phyloP scores from a whole-genome alignment of 805 yeast species.

The Candida taoyuanica region DNA sequence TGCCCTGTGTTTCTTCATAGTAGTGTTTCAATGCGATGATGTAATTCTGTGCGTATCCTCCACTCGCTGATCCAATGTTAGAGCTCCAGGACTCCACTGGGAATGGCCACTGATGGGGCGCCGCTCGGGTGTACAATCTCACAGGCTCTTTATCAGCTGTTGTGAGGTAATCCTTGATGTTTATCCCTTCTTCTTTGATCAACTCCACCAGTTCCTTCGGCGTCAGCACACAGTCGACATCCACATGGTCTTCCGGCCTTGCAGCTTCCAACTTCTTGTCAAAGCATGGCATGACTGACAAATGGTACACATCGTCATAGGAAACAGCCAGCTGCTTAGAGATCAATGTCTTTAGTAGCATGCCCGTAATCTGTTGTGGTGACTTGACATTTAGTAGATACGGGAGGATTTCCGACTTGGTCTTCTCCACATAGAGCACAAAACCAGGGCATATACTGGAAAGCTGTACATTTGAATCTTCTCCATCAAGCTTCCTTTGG shows the following conservation, averaged over 20 bases:
- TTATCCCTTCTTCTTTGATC: slow-evolving; percentile 48
- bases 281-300: slow-evolving; percentile 94
- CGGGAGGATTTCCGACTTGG: slow-evolving; percentile 81
- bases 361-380: slow-evolving; percentile 92
- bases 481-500: slow-evolving; percentile 6
- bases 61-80: slow-evolving; percentile 78
- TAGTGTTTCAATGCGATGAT: slow-evolving; percentile 36
- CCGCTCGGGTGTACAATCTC: slow-evolving; percentile 29
- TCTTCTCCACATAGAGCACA: slow-evolving; percentile 92
- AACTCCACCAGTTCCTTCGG: slow-evolving; percentile 81
- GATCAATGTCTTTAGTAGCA: slow-evolving; percentile 54
- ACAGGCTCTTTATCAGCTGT: slow-evolving; percentile 12
- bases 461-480: slow-evolving; percentile 28
- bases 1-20: slow-evolving; percentile 16
- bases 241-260: slow-evolving; percentile 56
- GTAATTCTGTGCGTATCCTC: slow-evolving; percentile 82
- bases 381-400: slow-evolving; percentile 71
- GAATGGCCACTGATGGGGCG: slow-evolving; percentile 64
- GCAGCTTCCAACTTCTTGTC: slow-evolving; percentile 96
- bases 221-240: slow-evolving; percentile 90
- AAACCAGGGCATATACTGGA: slow-evolving; percentile 92
- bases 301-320: slow-evolving; percentile 55
- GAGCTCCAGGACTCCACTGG: slow-evolving; percentile 61
- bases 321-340: slow-evolving; percentile 30
- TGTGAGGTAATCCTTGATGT: slow-evolving; percentile 29